phyloP scores from a whole-genome alignment of 2,329 filamentous ascomycete species.

The Penicillium griseofulvum region DNA sequence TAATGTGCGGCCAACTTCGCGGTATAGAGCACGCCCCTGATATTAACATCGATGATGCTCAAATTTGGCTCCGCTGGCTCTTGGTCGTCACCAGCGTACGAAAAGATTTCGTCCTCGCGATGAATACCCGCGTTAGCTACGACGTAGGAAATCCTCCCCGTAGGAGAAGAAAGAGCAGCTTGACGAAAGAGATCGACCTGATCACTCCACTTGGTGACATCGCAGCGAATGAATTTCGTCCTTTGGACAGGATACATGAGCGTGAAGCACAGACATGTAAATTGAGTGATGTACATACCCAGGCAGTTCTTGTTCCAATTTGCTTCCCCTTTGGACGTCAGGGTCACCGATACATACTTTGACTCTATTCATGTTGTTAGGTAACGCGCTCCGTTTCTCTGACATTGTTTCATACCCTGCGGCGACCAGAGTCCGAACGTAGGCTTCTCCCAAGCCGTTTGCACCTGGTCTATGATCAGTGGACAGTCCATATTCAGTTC shows the following conservation, averaged over 20 bases:
- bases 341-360: slow-evolving; percentile 22
- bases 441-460: slow-evolving; percentile 34
- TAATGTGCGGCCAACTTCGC: not conserved
- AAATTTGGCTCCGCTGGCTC: slow-evolving; percentile 6
- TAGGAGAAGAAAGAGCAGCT: slow-evolving; percentile 25
- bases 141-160: slow-evolving; percentile 30
- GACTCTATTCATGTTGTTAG: not conserved
- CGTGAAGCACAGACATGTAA: not conserved
- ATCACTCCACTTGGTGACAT: slow-evolving; percentile 32
- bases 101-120: slow-evolving; percentile 30
- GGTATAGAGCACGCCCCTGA: not conserved
- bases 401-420: slow-evolving; percentile 14
- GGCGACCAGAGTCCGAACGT: slow-evolving; percentile 27
- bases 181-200: slow-evolving; percentile 30
- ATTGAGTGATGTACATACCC: slow-evolving; percentile 12
- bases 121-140: slow-evolving; percentile 36
- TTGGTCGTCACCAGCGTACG: slow-evolving; percentile 18
- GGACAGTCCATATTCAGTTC: no score
- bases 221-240: slow-evolving; percentile 31
- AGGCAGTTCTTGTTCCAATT: slow-evolving; percentile 22
- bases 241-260: not conserved
- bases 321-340: slow-evolving; percentile 17
- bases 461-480: slow-evolving; percentile 20
- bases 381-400: not conserved
- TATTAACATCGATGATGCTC: not conserved